Evolutionary conservation across 345 rosid genomes (phyloP).

Genomic region (Corchorus capsularis): DNA sequence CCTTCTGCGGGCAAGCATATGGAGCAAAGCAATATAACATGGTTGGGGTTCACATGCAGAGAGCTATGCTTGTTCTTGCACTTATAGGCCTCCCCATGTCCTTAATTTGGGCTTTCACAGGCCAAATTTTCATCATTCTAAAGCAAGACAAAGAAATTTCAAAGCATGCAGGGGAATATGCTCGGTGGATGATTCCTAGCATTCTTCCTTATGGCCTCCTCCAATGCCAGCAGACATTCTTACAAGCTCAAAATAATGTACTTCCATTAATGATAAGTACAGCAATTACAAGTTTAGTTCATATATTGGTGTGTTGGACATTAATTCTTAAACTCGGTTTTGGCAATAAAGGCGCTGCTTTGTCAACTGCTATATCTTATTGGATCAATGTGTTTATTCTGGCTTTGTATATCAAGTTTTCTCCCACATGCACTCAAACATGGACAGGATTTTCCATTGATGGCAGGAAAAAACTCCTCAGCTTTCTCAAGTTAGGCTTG

Average conservation of each 20-base stretch:
- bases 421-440: constrained; percentile 31
- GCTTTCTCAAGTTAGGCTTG: constrained; percentile 32
- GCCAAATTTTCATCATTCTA: constrained; percentile 22
- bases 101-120: constrained; percentile 27
- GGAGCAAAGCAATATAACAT: constrained; percentile 37
- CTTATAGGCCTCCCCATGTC: constrained; percentile 34
- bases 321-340: constrained; percentile 26
- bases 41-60: constrained; percentile 37
- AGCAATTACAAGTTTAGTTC: constrained; percentile 26
- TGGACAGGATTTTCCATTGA: constrained; percentile 40
- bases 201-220: constrained; percentile 38
- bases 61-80: constrained; percentile 38
- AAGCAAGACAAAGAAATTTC: constrained; percentile 31
- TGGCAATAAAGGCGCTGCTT: constrained; percentile 42
- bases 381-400: constrained; percentile 40
- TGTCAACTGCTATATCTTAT: constrained; percentile 32
- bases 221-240: constrained; percentile 39
- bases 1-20: constrained; percentile 40
- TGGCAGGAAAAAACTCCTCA: constrained; percentile 23
- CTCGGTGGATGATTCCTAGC: constrained; percentile 35
- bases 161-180: constrained; percentile 26
- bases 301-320: constrained; percentile 37
- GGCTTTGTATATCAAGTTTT: constrained; percentile 34
- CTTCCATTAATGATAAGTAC: constrained; percentile 29
- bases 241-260: constrained; percentile 33